Evolutionary conservation across 2,329 filamentous ascomycete species (phyloP).

Genomic region (Calonectria hawksworthii): DNA sequence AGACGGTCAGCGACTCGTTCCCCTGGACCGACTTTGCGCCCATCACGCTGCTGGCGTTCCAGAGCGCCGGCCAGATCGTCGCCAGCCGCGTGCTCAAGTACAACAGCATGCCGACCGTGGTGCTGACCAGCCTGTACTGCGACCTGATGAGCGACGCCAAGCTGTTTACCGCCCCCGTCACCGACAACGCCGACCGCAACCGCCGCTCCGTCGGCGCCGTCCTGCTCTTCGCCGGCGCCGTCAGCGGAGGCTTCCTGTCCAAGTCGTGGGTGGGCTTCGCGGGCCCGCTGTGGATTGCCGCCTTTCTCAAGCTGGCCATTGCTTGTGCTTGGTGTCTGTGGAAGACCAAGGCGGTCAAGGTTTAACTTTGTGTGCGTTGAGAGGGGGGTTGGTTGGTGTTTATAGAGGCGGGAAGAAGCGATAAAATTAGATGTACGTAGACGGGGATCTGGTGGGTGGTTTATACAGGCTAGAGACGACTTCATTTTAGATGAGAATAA

Average conservation of each 20-base stretch:
- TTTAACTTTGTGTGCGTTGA: background rate
- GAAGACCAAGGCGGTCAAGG: conserved; percentile 37
- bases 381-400: background rate
- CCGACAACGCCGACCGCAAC: conserved; percentile 44
- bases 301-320: conserved; percentile 43
- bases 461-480: background rate
- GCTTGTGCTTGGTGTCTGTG: conserved; percentile 40
- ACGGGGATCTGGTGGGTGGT: background rate
- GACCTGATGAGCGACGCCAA: conserved; percentile 46
- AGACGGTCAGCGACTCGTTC: conserved; percentile 39
- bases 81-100: conserved; percentile 45
- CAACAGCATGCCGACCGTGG: conserved; percentile 45
- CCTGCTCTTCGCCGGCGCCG: conserved; percentile 40
- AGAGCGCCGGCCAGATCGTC: conserved; percentile 45
- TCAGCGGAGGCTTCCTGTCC: conserved; percentile 44
- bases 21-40: conserved; percentile 42
- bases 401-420: background rate
- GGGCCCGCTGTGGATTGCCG: conserved; percentile 45
- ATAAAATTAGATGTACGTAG: background rate
- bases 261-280: conserved; percentile 46
- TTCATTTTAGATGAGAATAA: conserved; percentile 4
- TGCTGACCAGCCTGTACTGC: conserved; percentile 46
- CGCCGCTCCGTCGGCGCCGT: conserved; percentile 38
- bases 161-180: conserved; percentile 42
- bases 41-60: conserved; percentile 43